Conservation (phyloP, 441 rosid species). For the Jatropha multifida region DNA sequence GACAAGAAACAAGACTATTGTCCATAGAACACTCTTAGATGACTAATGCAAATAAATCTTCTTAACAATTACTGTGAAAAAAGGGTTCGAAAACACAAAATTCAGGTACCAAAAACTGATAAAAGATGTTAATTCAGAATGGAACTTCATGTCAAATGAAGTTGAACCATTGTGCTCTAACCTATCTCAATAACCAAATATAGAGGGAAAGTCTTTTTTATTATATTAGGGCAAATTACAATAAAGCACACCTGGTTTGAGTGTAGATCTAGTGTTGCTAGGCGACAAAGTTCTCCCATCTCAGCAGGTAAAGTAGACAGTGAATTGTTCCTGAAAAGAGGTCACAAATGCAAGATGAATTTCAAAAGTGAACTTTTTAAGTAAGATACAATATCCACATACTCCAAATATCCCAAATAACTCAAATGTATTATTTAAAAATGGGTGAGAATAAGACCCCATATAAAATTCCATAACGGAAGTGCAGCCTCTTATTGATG, state of each 20-base stretch:
- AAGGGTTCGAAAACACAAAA: constrained; percentile 1
- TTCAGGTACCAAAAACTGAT: not conserved
- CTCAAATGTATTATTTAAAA: constrained; percentile 1
- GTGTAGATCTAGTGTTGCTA: constrained; percentile 85
- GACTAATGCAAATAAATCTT: not conserved
- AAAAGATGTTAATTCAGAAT: not conserved
- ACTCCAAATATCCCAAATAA: constrained; percentile 19
- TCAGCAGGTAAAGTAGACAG: constrained; percentile 68
- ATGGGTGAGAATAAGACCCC: constrained; percentile 62
- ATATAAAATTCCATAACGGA: constrained; percentile 78
- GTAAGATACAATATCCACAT: constrained; percentile 14
- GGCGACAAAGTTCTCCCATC: constrained; percentile 58
- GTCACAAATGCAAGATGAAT: constrained; percentile 27
- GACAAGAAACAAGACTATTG: not conserved
- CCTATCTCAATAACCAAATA: constrained; percentile 1
- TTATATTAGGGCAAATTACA: constrained; percentile 12
- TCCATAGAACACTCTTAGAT: not conserved
- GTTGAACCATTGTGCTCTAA: not conserved
- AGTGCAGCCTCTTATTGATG: constrained; percentile 74
- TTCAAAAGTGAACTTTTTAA: constrained; percentile 22
- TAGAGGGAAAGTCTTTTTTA: not conserved
- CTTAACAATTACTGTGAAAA: not conserved
- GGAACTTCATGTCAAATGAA: not conserved
- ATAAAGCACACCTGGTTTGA: constrained; percentile 66
- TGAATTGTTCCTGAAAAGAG: constrained; percentile 63